Evolutionary conservation across 352 stramenopile species (phyloP).

Genomic region (Hyaloperonospora arabidopsidis): DNA sequence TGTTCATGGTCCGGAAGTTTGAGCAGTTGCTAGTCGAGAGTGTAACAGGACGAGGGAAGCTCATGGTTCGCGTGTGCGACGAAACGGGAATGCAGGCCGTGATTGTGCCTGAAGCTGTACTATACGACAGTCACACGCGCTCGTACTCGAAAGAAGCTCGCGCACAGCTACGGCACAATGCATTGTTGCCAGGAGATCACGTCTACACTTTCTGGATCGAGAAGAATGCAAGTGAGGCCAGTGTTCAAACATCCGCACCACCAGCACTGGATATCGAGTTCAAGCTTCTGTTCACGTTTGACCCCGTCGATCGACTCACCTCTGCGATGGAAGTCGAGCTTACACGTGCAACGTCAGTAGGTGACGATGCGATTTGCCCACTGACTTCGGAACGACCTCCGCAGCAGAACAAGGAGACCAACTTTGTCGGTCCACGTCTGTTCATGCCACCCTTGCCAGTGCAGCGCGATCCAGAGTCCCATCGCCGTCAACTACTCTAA

Average conservation of each 20-base stretch:
- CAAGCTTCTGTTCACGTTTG: constrained; percentile 37
- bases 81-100: constrained; percentile 36
- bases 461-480: constrained; percentile 5
- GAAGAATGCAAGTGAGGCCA: constrained; percentile 8
- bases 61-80: constrained; percentile 60
- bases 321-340: constrained; percentile 18
- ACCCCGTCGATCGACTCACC: constrained; percentile 18
- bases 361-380: constrained; percentile 9
- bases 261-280: constrained; percentile 33
- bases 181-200: constrained; percentile 40
- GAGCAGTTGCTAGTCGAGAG: constrained; percentile 56
- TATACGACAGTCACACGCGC: constrained; percentile 63
- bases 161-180: constrained; percentile 35
- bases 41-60: constrained; percentile 39
- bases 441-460: constrained; percentile 25
- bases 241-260: constrained; percentile 7
- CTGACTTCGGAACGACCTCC: constrained; percentile 6
- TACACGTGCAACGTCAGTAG: constrained; percentile 2
- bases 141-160: constrained; percentile 46
- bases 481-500: constrained; percentile 1
- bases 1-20: constrained; percentile 39
- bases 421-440: constrained; percentile 17
- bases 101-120: constrained; percentile 44
- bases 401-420: not conserved
- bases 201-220: constrained; percentile 73